A percentile compares a stretch with the other conserved stretches of the same genome.
These are phyloP conservation scores for Simplicillium sp. DNA, from an alignment of 2,329 filamentous ascomycete species.

Conservation along the genomic window DNA sequence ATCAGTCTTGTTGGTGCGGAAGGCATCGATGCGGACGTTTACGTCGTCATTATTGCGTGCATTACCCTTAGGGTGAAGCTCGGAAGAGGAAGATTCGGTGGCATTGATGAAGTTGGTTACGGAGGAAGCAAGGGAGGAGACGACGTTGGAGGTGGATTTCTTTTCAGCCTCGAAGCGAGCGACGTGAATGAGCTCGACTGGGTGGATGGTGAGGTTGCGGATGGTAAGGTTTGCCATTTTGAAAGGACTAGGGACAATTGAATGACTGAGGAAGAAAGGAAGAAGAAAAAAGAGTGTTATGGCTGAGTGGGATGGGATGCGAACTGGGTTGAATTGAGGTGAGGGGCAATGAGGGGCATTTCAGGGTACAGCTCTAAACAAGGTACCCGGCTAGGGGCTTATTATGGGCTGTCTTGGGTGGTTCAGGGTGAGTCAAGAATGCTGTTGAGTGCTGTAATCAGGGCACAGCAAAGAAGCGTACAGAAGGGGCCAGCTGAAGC, in stretches of 20 bases:
- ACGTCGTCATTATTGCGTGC: constrained; percentile 54
- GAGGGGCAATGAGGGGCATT: no score
- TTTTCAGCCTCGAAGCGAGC: constrained; percentile 58
- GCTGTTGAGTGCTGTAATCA: no score
- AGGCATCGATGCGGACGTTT: constrained; percentile 56
- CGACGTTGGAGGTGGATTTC: constrained; percentile 29
- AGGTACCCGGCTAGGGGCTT: no score
- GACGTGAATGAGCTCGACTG: constrained; percentile 62
- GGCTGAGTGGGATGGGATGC: no score
- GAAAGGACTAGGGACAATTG: neutral
- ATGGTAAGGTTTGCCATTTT: constrained; percentile 54
- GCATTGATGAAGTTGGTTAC: constrained; percentile 35
- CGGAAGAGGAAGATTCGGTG: constrained; percentile 20
- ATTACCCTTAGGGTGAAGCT: constrained; percentile 39
- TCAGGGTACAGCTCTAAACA: no score
- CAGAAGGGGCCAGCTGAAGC: no score
- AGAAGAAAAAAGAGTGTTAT: neutral
- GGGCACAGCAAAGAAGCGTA: no score
- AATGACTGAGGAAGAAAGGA: neutral
- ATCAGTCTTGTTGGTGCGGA: constrained; percentile 48
- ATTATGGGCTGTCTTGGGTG: no score
- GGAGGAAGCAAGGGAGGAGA: constrained; percentile 33
- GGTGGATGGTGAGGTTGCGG: constrained; percentile 69
- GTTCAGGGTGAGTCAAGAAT: no score
- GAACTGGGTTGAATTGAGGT: no score